A percentile compares a stretch with the other conserved stretches of the same genome.
Evolutionary conservation across 495 filamentous ascomycete genomes (phyloP).

Genomic region (Penicillium lagena): DNA sequence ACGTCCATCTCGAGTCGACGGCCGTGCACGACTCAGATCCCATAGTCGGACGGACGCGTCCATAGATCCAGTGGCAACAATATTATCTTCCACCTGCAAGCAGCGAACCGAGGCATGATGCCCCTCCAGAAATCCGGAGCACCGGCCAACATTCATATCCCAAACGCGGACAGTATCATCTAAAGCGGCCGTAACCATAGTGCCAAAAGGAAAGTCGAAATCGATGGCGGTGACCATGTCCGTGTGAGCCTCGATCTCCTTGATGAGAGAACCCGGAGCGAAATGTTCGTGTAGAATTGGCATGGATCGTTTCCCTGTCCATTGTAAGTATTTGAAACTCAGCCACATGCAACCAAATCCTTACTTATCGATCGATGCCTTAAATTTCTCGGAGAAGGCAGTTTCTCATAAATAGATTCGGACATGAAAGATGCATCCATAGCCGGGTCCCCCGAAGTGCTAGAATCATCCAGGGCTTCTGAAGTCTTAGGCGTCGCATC

Average conservation of each 20-base stretch:
- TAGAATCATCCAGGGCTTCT: conserved; percentile 47
- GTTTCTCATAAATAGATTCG: conserved; percentile 91
- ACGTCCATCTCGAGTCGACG: conserved; percentile 50
- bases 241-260: conserved; percentile 78
- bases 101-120: conserved; percentile 92
- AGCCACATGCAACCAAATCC: background rate
- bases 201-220: conserved; percentile 93
- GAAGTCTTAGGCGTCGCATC: conserved; percentile 45
- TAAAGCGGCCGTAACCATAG: conserved; percentile 88
- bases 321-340: conserved; percentile 3
- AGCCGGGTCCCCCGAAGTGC: conserved; percentile 46
- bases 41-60: conserved; percentile 93
- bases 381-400: conserved; percentile 61
- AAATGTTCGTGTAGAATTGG: conserved; percentile 95
- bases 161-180: conserved; percentile 97
- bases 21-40: conserved; percentile 74
- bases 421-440: conserved; percentile 85
- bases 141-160: conserved; percentile 90
- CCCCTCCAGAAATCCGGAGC: conserved; percentile 84
- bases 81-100: conserved; percentile 91
- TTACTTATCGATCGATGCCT: conserved; percentile 57
- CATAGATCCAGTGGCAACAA: conserved; percentile 91
- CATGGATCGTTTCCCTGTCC: conserved; percentile 68
- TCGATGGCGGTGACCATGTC: conserved; percentile 88
- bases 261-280: conserved; percentile 81